phyloP scores from a whole-genome alignment of 768 basidiomycete species.

The Chlorophyllum brunneum region DNA sequence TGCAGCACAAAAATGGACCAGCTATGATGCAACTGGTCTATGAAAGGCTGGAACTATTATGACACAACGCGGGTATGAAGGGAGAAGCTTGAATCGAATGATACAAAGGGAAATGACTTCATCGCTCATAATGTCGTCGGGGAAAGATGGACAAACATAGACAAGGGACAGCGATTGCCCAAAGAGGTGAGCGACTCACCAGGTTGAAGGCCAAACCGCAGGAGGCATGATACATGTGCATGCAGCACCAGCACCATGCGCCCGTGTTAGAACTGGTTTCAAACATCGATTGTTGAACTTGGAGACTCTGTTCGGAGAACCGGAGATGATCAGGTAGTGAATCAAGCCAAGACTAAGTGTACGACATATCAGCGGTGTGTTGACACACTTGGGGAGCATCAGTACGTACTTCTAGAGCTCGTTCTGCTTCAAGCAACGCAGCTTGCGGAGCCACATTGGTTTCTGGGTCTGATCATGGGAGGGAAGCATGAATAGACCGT shows the following conservation, averaged over 20 bases:
- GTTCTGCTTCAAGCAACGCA: constrained; percentile 38
- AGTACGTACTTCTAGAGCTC: constrained; percentile 39
- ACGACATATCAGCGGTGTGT: constrained; percentile 13
- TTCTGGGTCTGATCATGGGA: constrained; percentile 28
- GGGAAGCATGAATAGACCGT: constrained; percentile 5
- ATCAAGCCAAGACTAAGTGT: constrained; percentile 54
- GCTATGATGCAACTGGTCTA: constrained; percentile 7
- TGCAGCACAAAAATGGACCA: constrained; percentile 1
- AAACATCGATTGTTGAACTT: constrained; percentile 70
- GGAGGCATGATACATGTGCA: constrained; percentile 72
- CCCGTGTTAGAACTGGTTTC: constrained; percentile 76
- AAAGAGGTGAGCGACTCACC: constrained; percentile 36
- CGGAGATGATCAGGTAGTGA: constrained; percentile 69
- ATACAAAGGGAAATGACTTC: constrained; percentile 10
- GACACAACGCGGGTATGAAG: constrained; percentile 11
- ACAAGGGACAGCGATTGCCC: background rate
- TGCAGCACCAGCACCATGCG: constrained; percentile 77
- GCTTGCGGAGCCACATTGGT: constrained; percentile 28
- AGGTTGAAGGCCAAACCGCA: constrained; percentile 59
- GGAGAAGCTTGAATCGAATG: constrained; percentile 7
- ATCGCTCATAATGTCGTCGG: background rate
- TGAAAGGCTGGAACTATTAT: constrained; percentile 13
- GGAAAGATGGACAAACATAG: constrained; percentile 7
- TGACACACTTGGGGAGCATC: constrained; percentile 11
- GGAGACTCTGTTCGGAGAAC: constrained; percentile 66